Conservation (phyloP, 2,329 filamentous ascomycete species). For the Neonectria neomacrospora region DNA sequence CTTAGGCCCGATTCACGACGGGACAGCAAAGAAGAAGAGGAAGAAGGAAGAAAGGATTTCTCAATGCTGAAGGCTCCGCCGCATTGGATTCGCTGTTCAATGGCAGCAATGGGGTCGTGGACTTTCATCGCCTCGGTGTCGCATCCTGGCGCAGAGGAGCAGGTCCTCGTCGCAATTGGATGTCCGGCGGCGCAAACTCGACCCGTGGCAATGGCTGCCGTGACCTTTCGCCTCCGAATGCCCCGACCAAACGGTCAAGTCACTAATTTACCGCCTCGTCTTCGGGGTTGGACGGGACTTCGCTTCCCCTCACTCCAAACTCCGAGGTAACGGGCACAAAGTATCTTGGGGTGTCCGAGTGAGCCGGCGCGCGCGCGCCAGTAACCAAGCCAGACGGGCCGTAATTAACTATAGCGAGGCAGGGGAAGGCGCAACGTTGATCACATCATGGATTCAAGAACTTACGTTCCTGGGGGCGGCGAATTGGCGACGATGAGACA, state of each 20-base stretch:
- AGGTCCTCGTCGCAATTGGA: constrained; percentile 18
- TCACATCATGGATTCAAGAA: constrained; percentile 33
- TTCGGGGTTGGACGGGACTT: constrained; percentile 19
- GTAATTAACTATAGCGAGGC: background rate
- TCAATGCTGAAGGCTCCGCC: background rate
- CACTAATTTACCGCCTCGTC: background rate
- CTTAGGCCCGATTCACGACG: constrained; percentile 12
- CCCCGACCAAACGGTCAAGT: background rate
- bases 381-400: constrained; percentile 3
- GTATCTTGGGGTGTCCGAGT: constrained; percentile 16
- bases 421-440: constrained; percentile 13
- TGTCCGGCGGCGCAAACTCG: constrained; percentile 14
- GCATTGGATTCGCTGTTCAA: constrained; percentile 20
- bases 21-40: background rate
- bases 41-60: background rate
- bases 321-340: background rate
- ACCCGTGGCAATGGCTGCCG: constrained; percentile 6
- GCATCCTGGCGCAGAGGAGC: constrained; percentile 11
- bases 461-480: constrained; percentile 4
- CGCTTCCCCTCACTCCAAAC: constrained; percentile 1
- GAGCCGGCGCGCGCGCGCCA: constrained; percentile 19
- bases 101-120: constrained; percentile 3
- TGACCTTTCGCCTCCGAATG: constrained; percentile 1
- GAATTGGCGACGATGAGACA: constrained; percentile 21
- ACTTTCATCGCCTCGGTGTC: constrained; percentile 20